These are phyloP conservation scores for Ambrosia trifida DNA, from an alignment of 129 eudicot species.

Conservation along the genomic window DNA sequence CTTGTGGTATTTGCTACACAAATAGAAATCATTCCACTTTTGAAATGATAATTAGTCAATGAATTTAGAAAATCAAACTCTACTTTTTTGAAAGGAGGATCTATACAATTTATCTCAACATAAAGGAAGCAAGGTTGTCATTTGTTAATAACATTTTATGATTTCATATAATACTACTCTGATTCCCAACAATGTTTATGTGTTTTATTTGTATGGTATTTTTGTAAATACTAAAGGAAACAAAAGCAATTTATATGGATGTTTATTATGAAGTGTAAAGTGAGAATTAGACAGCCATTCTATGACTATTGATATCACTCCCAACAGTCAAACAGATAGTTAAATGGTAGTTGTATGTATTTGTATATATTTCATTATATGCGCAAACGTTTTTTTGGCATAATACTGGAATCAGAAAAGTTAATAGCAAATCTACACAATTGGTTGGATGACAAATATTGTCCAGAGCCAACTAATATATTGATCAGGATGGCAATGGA, in stretches of 20 bases:
- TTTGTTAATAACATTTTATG: no score
- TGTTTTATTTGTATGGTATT: not conserved
- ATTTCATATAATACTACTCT: conserved; percentile 16
- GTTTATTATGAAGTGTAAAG: not conserved
- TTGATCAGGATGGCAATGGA: conserved; percentile 69
- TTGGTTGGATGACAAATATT: conserved; percentile 88
- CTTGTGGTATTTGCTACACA: no score
- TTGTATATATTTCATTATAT: not conserved
- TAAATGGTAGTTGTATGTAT: conserved; percentile 15
- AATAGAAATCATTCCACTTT: no score
- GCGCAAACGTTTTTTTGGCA: conserved; percentile 15
- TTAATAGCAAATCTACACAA: conserved; percentile 66
- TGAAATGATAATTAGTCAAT: no score
- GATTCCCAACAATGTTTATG: not conserved
- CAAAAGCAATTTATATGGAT: not conserved
- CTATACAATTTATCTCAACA: no score
- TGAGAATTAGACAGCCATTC: not conserved
- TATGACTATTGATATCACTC: not conserved
- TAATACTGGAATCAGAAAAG: conserved; percentile 81
- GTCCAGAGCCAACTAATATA: conserved; percentile 80
- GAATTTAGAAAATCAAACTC: no score
- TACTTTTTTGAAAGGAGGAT: no score
- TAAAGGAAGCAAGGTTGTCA: no score
- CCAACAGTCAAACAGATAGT: not conserved
- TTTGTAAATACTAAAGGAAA: not conserved